phyloP scores from a whole-genome alignment of 1,284 basidiomycete species.

The Thelephora terrestris region DNA sequence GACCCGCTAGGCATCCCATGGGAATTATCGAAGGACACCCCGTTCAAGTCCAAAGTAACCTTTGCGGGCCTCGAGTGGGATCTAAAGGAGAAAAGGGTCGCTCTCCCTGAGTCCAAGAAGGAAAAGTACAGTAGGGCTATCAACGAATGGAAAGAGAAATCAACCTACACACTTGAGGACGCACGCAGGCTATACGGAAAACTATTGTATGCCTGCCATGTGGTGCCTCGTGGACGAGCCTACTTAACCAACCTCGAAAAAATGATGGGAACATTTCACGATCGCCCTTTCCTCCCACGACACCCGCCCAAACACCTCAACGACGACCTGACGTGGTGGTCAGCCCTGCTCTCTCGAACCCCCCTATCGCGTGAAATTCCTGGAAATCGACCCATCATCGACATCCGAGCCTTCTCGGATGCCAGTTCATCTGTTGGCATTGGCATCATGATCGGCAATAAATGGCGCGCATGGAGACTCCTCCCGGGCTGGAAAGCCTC shows the following conservation, averaged over 20 bases:
- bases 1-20: conserved; percentile 8
- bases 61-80: conserved; percentile 11
- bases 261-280: conserved; percentile 13
- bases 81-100: conserved; percentile 2
- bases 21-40: conserved; percentile 7
- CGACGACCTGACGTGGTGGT: conserved; percentile 32
- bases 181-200: conserved; percentile 25
- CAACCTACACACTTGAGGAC: conserved; percentile 17
- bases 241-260: conserved; percentile 24
- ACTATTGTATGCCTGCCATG: conserved; percentile 19
- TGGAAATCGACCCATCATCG: conserved; percentile 14
- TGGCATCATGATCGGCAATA: conserved; percentile 23
- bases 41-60: conserved; percentile 1
- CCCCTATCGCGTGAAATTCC: conserved; percentile 19
- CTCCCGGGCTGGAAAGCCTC: conserved; percentile 22
- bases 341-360: conserved; percentile 7
- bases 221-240: conserved; percentile 21
- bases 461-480: conserved; percentile 28
- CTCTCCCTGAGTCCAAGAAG: conserved; percentile 2
- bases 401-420: conserved; percentile 29
- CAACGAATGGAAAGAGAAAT: conserved; percentile 9
- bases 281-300: conserved; percentile 20
- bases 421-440: conserved; percentile 32
- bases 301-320: conserved; percentile 11
- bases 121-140: conserved; percentile 10